Conservation (phyloP, 2,329 filamentous ascomycete genomes). For the Pseudogymnoascus sp. region DNA sequence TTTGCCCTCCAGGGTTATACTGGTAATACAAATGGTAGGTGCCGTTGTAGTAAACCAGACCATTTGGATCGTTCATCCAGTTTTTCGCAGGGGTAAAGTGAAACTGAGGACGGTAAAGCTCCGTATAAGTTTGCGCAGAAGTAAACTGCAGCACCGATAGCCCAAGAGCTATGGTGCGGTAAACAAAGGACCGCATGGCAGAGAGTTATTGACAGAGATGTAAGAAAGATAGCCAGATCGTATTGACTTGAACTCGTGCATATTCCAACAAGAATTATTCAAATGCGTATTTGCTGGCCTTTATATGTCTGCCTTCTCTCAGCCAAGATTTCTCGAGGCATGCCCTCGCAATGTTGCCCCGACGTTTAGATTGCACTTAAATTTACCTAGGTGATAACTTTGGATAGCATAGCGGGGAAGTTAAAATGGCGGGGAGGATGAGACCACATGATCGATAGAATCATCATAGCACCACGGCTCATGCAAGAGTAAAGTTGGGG, state of each 20-base stretch:
- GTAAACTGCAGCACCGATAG: neutral
- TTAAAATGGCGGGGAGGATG: too few relatives aligned
- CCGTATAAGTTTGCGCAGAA: neutral
- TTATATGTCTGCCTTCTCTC: neutral
- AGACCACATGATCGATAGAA: too few relatives aligned
- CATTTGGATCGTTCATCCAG: conserved; percentile 55
- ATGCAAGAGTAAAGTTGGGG: neutral
- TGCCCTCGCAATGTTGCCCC: too few relatives aligned
- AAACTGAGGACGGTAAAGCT: conserved; percentile 20
- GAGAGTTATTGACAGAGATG: neutral
- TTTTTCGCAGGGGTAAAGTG: conserved; percentile 45
- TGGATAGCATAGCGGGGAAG: too few relatives aligned
- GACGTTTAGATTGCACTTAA: too few relatives aligned
- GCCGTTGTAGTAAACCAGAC: conserved; percentile 40
- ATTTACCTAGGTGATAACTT: too few relatives aligned
- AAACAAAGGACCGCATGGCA: neutral
- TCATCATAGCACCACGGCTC: too few relatives aligned
- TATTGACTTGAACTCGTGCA: neutral
- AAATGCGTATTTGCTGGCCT: neutral
- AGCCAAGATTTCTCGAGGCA: neutral
- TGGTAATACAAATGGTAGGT: conserved; percentile 58
- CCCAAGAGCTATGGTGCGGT: neutral
- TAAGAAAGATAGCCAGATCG: neutral
- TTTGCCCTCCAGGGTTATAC: conserved; percentile 41
- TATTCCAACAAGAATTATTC: neutral